phyloP scores from a whole-genome alignment of 176 grass and related monocot species.

The Calamus simplicifolius region DNA sequence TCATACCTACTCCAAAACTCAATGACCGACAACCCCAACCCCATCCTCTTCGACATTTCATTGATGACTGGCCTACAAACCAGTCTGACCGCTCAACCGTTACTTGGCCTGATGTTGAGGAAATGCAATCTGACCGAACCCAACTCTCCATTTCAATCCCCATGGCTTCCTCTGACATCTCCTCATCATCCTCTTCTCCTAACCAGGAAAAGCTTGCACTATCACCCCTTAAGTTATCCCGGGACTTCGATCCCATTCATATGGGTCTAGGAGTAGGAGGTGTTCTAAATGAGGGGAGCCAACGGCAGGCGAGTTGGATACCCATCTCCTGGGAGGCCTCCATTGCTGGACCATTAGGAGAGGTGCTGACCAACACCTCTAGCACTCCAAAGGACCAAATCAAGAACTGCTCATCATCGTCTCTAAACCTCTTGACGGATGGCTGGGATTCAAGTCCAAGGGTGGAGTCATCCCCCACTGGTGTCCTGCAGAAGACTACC shows the following conservation, averaged over 20 bases:
- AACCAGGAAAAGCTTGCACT: conserved; percentile 14
- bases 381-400: conserved; percentile 18
- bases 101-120: conserved; percentile 63
- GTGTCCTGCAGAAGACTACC: conserved; percentile 73
- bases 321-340: conserved; percentile 24
- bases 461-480: conserved; percentile 54
- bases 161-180: conserved; percentile 21
- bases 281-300: conserved; percentile 21
- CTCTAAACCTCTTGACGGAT: conserved; percentile 58
- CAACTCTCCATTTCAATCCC: conserved; percentile 77
- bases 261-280: conserved; percentile 2
- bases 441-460: conserved; percentile 52
- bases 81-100: conserved; percentile 33
- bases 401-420: conserved; percentile 12
- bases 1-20: conserved; percentile 31
- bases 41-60: conserved; percentile 60
- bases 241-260: background rate
- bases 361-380: conserved; percentile 52
- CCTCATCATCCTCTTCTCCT: conserved; percentile 14
- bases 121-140: conserved; percentile 59
- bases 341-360: conserved; percentile 68
- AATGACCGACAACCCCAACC: conserved; percentile 39
- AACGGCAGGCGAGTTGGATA: conserved; percentile 6
- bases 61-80: conserved; percentile 49
- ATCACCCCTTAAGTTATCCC: conserved; percentile 18